Conservation (phyloP, 1,139 yeast genomes). For the Kazachstania sp. region DNA sequence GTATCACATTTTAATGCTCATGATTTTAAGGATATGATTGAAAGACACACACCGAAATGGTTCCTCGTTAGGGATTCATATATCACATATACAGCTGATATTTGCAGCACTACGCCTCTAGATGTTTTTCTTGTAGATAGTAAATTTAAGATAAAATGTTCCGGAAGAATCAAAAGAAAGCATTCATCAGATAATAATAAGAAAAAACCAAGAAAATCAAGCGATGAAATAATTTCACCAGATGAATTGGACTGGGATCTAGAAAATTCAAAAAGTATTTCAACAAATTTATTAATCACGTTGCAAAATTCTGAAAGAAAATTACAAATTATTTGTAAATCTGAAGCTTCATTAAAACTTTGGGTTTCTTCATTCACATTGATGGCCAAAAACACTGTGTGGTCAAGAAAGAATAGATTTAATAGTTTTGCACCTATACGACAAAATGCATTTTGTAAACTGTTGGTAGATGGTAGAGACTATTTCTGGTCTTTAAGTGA, state of each 20-base stretch:
- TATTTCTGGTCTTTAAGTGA: constrained; percentile 94
- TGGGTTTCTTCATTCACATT: constrained; percentile 72
- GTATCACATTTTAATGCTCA: constrained; percentile 79
- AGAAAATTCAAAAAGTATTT: constrained; percentile 31
- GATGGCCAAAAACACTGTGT: constrained; percentile 60
- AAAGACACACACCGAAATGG: constrained; percentile 90
- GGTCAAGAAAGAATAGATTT: constrained; percentile 72
- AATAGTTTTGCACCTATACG: constrained; percentile 90
- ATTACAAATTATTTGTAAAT: constrained; percentile 62
- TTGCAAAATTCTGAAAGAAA: constrained; percentile 73
- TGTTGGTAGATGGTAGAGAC: constrained; percentile 96
- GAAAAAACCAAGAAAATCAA: constrained; percentile 22
- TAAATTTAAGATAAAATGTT: constrained; percentile 47
- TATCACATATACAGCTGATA: constrained; percentile 75
- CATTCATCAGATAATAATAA: constrained; percentile 30
- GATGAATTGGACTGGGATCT: constrained; percentile 41
- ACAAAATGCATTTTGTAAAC: constrained; percentile 77
- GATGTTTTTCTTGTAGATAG: constrained; percentile 86
- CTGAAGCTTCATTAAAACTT: constrained; percentile 57
- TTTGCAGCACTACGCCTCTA: constrained; percentile 75
- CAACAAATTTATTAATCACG: constrained; percentile 48
- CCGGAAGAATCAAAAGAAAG: constrained; percentile 36
- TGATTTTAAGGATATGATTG: constrained; percentile 77
- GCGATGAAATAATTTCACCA: constrained; percentile 10
- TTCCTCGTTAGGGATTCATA: constrained; percentile 77